Conservation (phyloP, 1,139 yeast species). For the Kazachstania sp. region DNA sequence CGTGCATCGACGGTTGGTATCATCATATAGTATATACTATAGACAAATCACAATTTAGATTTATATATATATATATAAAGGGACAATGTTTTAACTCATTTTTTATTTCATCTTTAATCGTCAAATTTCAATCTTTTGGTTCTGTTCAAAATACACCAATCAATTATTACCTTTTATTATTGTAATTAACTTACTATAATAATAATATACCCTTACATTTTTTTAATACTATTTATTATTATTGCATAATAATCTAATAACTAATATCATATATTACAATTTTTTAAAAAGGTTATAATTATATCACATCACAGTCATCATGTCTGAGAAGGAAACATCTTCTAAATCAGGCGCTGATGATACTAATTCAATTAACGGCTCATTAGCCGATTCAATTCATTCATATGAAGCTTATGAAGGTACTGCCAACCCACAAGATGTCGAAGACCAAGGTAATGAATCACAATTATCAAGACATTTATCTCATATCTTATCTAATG, state of each 20-base stretch:
- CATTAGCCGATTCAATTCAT: slow-evolving; percentile 11
- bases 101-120: too few relatives aligned
- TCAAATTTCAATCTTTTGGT: too few relatives aligned
- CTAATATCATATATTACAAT: too few relatives aligned
- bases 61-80: too few relatives aligned
- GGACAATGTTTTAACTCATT: too few relatives aligned
- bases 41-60: too few relatives aligned
- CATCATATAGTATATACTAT: too few relatives aligned
- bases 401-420: slow-evolving; percentile 19
- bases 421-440: slow-evolving; percentile 10
- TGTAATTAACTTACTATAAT: background rate
- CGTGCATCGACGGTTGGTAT: too few relatives aligned
- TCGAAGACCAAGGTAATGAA: slow-evolving; percentile 22
- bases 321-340: slow-evolving; percentile 10
- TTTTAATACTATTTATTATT: background rate
- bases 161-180: background rate
- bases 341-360: slow-evolving; percentile 13
- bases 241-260: background rate
- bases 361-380: slow-evolving; percentile 5
- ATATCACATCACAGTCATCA: background rate
- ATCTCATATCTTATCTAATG: slow-evolving; percentile 26
- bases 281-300: background rate
- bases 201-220: background rate
- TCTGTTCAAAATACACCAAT: too few relatives aligned
- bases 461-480: slow-evolving; percentile 28